Base-by-base conservation (phyloP, 208 protist genomes). In the Trypanosoma congolense region DNA sequence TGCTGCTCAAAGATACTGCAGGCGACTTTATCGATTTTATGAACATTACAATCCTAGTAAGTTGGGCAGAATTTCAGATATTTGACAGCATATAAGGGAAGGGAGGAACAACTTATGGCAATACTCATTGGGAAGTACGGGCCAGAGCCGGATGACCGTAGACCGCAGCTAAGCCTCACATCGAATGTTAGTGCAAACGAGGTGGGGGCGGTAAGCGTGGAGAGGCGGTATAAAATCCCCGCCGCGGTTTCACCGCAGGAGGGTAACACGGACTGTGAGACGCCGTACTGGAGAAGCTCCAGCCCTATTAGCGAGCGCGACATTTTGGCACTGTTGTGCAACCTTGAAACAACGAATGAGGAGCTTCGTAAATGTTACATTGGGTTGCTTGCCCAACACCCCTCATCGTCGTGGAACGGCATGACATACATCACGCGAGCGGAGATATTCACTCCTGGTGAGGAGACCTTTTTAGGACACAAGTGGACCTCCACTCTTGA, bases 311-410 rank as follows among this genome's bases (percentile, higher is more conserved):
- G 67, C 21, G 75, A 87, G 36, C 65, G 70, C 26, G 80, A 88
- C 56, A 62, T 92, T 16, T 56, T 86, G 33, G 38, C 41, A 9
- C 56, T 92, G 5, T 43, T 92, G 16, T 69, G 61, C 31, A 75
- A 75, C 21, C 53, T 74, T 10, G 69, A 78, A 30, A 88, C 84
- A 4, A 42, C n/a, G 0, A 86, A 92, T 46, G 63, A 53, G 10
- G 77, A 88, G 43, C 65, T 92, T 54, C 71, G 80, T 28, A 86
- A 78, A 31, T 92, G 78, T 42, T 88, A 76, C 54, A 80, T 92
- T 48, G 80, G 84, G 1, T 49, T 79, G 40, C 76, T 84, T 53
- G 55, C 70, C 5, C 61, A 84, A 45, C 80, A 92, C 43, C 80
- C 80, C 22, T 63, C 14, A 2, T 64, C 61, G 12, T 75, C 70